Evolutionary conservation across 2,329 filamentous ascomycete species (phyloP).

Genomic region (Metarhizium brunneum): DNA sequence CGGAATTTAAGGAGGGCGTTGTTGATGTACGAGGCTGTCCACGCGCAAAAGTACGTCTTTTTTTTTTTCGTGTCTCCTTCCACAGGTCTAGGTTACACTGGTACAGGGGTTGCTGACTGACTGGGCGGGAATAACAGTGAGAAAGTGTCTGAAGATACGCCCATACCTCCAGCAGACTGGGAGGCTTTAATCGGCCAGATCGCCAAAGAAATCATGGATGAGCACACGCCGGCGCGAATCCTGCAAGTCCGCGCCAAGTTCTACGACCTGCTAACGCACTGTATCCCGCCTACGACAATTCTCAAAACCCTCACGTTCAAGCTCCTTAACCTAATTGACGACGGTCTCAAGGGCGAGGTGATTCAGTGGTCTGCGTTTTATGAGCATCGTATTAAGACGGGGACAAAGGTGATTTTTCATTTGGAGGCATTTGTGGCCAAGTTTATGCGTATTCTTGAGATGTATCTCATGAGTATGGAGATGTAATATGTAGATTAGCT

Average conservation of each 20-base stretch:
- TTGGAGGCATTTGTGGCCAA: constrained; percentile 97
- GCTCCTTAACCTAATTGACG: constrained; percentile 77
- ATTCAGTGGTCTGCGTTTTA: constrained; percentile 96
- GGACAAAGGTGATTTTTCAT: constrained; percentile 95
- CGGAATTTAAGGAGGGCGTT: constrained; percentile 83
- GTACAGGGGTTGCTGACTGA: not conserved
- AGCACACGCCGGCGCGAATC: constrained; percentile 84
- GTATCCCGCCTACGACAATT: constrained; percentile 90
- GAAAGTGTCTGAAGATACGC: constrained; percentile 76
- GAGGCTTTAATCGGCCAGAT: constrained; percentile 83
- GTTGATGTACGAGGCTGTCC: constrained; percentile 94
- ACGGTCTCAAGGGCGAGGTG: constrained; percentile 81
- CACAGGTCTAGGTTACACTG: not conserved
- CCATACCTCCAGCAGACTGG: constrained; percentile 94
- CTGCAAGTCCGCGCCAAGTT: constrained; percentile 83
- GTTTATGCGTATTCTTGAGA: constrained; percentile 94
- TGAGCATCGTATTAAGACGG: constrained; percentile 86
- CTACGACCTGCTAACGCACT: constrained; percentile 96
- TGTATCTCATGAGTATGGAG: constrained; percentile 83
- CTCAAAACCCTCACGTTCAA: constrained; percentile 94
- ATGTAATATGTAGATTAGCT: constrained; percentile 29
- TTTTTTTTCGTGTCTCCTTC: not conserved
- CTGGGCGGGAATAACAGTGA: constrained; percentile 47
- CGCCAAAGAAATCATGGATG: constrained; percentile 86
- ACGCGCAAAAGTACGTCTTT: constrained; percentile 79